Conservation (phyloP, 176 grass and related monocot species). For the Avena eriantha region DNA sequence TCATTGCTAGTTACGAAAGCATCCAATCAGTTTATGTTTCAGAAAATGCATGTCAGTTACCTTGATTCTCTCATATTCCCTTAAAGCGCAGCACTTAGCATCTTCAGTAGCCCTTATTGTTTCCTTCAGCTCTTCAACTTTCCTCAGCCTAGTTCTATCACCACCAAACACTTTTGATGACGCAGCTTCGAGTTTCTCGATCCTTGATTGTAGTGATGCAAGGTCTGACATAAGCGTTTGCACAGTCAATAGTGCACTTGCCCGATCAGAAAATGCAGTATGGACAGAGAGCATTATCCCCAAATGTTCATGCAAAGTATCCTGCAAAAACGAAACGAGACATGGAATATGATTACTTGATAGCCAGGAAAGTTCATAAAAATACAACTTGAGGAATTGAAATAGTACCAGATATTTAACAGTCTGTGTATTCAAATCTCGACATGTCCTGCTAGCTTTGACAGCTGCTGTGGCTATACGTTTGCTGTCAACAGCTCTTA, state of each 20-base stretch:
- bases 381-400: conserved; percentile 9
- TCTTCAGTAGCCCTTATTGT: conserved; percentile 87
- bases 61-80: conserved; percentile 97
- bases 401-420: conserved; percentile 88
- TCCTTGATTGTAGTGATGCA: conserved; percentile 69
- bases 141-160: conserved; percentile 77
- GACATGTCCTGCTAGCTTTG: conserved; percentile 92
- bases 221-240: conserved; percentile 97
- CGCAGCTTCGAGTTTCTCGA: conserved; percentile 89
- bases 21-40: conserved; percentile 8
- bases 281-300: conserved; percentile 89
- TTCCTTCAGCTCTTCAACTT: conserved; percentile 82
- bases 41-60: conserved; percentile 47
- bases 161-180: conserved; percentile 94
- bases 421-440: conserved; percentile 97
- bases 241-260: conserved; percentile 90
- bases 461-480: conserved; percentile 87
- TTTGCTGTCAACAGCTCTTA: conserved; percentile 81
- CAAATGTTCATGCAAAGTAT: conserved; percentile 90
- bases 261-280: conserved; percentile 87
- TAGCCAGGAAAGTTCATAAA: conserved; percentile 21
- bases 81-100: conserved; percentile 85
- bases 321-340: conserved; percentile 58
- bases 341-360: conserved; percentile 26
- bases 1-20: neutral